Evolutionary conservation across 257 asterid species (phyloP).

Genomic region (Linderniella brevidens): DNA sequence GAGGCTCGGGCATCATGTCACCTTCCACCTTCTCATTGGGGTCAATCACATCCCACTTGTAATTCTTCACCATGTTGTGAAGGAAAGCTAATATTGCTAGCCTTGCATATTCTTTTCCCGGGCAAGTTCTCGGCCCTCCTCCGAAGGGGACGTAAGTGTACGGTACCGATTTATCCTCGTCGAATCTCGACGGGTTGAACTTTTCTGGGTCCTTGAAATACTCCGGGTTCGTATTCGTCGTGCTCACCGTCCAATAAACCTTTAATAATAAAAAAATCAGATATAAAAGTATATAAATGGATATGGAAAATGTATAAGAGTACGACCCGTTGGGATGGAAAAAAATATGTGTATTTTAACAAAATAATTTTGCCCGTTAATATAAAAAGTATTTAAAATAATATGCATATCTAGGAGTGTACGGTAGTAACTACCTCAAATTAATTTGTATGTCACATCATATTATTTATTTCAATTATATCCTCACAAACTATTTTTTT

Average conservation of each 20-base stretch:
- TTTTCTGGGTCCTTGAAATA: conserved; percentile 8
- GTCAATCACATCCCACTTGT: conserved; percentile 5
- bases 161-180: conserved; percentile 8
- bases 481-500: no score
- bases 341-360: no score
- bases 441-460: no score
- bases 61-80: conserved; percentile 8
- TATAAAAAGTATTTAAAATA: no score
- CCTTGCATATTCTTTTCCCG: conserved; percentile 12
- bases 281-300: no score
- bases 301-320: no score
- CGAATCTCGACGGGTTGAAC: conserved; percentile 12
- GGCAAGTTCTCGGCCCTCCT: conserved; percentile 12
- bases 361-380: no score
- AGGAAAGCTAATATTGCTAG: conserved; percentile 7
- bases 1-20: conserved; percentile 5
- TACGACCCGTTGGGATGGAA: conserved; percentile 5
- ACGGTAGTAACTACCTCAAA: no score
- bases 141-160: conserved; percentile 12
- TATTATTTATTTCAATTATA: no score
- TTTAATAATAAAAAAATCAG: no score
- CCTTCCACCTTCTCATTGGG: conserved; percentile 8
- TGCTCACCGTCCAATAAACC: no score
- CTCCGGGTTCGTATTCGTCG: conserved; percentile 10
- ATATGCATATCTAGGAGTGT: no score